phyloP scores from a whole-genome alignment of 164 flowering plant species.

The Buxus sempervirens region DNA sequence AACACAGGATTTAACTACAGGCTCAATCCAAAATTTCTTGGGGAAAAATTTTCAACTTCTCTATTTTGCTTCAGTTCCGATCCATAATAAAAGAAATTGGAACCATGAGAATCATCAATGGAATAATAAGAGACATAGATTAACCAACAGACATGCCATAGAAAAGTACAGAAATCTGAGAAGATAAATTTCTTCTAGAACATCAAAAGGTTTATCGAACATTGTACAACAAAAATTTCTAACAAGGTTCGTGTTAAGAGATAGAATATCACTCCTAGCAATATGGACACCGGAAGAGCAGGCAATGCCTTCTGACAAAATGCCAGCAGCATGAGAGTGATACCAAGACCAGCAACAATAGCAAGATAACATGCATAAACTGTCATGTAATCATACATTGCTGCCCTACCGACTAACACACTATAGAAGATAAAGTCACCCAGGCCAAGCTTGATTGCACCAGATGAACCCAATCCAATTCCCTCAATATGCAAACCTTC shows the following conservation, averaged over 20 bases:
- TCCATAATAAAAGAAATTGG: no score
- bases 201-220: slow-evolving; percentile 77
- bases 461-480: slow-evolving; percentile 85
- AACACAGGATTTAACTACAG: no score
- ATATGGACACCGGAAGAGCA: slow-evolving; percentile 89
- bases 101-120: no score
- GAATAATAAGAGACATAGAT: no score
- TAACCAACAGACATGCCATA: no score
- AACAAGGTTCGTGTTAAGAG: slow-evolving; percentile 66
- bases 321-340: slow-evolving; percentile 79
- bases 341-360: slow-evolving; percentile 89
- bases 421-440: slow-evolving; percentile 98
- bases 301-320: slow-evolving; percentile 90
- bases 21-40: no score
- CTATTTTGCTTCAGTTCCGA: no score
- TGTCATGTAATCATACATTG: slow-evolving; percentile 95
- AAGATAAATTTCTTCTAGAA: slow-evolving; percentile 38
- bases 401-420: slow-evolving; percentile 95
- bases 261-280: slow-evolving; percentile 85
- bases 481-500: slow-evolving; percentile 66
- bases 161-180: no score
- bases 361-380: slow-evolving; percentile 99
- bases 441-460: slow-evolving; percentile 87
- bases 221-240: slow-evolving; percentile 78
- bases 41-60: no score